phyloP scores from a whole-genome alignment of 1,139 yeast species.

The Suhomyces anneliseae region DNA sequence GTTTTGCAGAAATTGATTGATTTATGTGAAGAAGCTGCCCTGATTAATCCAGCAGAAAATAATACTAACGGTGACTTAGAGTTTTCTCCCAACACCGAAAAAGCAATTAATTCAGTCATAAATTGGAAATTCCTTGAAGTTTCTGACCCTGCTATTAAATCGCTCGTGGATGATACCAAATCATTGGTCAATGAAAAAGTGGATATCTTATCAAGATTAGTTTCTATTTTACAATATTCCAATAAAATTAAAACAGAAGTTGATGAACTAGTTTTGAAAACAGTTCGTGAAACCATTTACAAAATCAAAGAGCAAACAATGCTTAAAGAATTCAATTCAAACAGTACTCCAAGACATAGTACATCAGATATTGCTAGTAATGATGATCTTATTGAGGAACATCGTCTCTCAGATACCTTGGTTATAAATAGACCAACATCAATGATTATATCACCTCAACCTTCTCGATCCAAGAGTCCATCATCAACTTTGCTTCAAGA shows the following conservation, averaged over 20 bases:
- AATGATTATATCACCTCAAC: constrained; percentile 33
- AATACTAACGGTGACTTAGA: constrained; percentile 30
- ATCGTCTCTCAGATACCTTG: constrained; percentile 10
- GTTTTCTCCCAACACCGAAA: constrained; percentile 73
- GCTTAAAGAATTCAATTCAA: constrained; percentile 18
- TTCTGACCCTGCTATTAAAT: constrained; percentile 62
- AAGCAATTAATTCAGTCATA: constrained; percentile 57
- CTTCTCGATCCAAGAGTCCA: constrained; percentile 34
- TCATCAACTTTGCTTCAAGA: constrained; percentile 38
- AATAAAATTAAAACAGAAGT: constrained; percentile 81
- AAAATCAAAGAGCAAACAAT: constrained; percentile 47
- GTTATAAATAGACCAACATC: constrained; percentile 7
- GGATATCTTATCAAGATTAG: constrained; percentile 71
- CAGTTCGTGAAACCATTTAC: constrained; percentile 65
- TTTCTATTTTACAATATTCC: constrained; percentile 76
- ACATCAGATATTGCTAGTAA: constrained; percentile 3
- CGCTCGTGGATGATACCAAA: constrained; percentile 70
- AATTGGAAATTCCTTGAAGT: constrained; percentile 57
- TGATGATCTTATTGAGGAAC: constrained; percentile 7
- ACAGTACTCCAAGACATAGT: constrained; percentile 10
- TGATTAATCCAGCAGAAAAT: constrained; percentile 61
- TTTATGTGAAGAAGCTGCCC: constrained; percentile 73
- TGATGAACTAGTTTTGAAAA: constrained; percentile 64
- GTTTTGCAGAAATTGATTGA: constrained; percentile 63
- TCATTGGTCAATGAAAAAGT: constrained; percentile 63